Percentiles rank a stretch among this genome's conserved stretches.
Conservation (phyloP, 2,329 filamentous ascomycete species). For the Lachnellula cervina region DNA sequence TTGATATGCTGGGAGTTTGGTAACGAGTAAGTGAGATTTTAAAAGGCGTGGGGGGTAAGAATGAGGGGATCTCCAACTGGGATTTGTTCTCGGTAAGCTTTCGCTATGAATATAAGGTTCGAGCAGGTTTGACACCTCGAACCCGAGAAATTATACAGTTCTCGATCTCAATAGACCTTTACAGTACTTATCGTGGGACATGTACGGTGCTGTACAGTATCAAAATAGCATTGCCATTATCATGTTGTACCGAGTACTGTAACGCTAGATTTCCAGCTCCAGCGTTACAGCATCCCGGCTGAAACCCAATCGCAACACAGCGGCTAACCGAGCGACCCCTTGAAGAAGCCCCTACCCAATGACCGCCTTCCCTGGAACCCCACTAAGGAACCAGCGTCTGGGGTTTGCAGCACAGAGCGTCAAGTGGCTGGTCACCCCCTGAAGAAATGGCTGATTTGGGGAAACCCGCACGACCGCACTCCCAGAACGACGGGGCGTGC, state of each 20-base stretch:
- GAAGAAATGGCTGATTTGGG: neutral
- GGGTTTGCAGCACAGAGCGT: neutral
- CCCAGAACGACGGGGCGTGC: neutral
- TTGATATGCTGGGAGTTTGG: neutral
- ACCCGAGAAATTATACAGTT: neutral
- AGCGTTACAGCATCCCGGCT: neutral
- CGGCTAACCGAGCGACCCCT: neutral
- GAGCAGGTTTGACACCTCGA: neutral
- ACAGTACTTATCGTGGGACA: neutral
- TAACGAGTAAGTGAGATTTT: neutral
- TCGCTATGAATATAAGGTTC: neutral
- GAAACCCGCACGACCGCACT: neutral
- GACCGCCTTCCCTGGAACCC: neutral
- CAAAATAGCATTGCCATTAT: no score
- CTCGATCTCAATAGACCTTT: neutral
- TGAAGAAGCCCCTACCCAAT: neutral
- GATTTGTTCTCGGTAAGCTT: neutral
- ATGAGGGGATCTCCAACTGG: neutral
- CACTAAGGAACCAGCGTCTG: neutral
- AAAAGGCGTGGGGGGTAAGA: neutral
- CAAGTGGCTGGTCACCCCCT: neutral
- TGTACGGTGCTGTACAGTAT: neutral
- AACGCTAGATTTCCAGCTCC: neutral
- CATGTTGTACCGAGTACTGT: neutral
- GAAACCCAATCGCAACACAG: neutral